Conservation (phyloP, 768 basidiomycete genomes). For the Tricholoma furcatifolium region DNA sequence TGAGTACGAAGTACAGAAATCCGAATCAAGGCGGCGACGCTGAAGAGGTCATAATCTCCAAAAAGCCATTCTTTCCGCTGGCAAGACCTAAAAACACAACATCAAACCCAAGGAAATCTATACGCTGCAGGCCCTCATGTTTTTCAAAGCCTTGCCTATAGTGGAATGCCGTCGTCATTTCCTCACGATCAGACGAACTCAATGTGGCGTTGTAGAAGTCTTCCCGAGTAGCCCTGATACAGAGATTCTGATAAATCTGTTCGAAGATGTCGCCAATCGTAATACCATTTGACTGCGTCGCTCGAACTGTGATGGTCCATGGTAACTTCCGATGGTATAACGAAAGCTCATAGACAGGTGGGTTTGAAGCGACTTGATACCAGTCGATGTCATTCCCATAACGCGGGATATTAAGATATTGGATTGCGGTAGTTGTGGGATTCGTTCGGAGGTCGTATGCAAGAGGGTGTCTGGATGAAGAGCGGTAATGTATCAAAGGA, state of each 20-base stretch:
- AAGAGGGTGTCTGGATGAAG: constrained; percentile 9
- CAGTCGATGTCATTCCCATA: constrained; percentile 18
- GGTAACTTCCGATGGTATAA: constrained; percentile 50
- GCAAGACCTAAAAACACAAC: constrained; percentile 33
- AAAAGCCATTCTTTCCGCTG: constrained; percentile 25
- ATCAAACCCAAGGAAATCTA: constrained; percentile 51
- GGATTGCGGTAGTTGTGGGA: constrained; percentile 11
- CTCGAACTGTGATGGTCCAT: constrained; percentile 49
- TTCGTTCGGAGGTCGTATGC: constrained; percentile 16
- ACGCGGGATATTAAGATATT: constrained; percentile 15
- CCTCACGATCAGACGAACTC: constrained; percentile 38
- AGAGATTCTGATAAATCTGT: constrained; percentile 38
- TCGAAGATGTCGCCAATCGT: constrained; percentile 48
- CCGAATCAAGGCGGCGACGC: background rate
- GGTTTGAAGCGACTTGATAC: constrained; percentile 41
- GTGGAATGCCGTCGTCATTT: constrained; percentile 37
- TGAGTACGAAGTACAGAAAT: background rate
- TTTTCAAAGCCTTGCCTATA: constrained; percentile 31
- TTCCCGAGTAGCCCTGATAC: constrained; percentile 33
- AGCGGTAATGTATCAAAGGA: constrained; percentile 10
- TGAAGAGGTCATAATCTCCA: constrained; percentile 29
- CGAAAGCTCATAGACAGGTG: constrained; percentile 43
- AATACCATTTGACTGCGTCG: constrained; percentile 40
- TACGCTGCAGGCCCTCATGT: constrained; percentile 35
- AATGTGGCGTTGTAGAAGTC: constrained; percentile 50